These are phyloP conservation scores for Solanum ossicruentum DNA, from an alignment of 257 asterid genomes.

Conservation along the genomic window DNA sequence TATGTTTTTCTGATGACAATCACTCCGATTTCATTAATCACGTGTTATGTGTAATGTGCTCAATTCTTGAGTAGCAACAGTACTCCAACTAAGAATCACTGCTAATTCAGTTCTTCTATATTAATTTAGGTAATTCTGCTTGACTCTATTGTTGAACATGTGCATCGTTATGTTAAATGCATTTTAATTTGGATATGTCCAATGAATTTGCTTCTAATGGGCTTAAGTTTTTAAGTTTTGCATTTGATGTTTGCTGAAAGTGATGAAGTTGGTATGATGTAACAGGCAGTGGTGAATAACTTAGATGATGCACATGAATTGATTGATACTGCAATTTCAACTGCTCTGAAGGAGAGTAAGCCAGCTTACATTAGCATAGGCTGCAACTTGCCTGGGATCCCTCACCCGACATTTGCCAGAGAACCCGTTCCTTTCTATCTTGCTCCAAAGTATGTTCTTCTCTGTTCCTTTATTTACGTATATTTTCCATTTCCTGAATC, in stretches of 20 bases:
- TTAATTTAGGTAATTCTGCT: background rate
- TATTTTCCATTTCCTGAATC: background rate
- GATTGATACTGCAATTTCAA: slow-evolving; percentile 25
- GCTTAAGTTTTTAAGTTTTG: background rate
- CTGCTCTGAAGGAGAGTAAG: slow-evolving; percentile 22
- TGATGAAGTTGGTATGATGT: background rate
- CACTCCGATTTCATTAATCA: background rate
- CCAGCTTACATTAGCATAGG: slow-evolving; percentile 23
- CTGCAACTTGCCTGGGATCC: slow-evolving; percentile 14
- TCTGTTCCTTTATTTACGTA: background rate
- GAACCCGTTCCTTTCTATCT: slow-evolving; percentile 22
- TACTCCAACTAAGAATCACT: background rate
- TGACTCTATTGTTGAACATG: background rate
- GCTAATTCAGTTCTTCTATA: background rate
- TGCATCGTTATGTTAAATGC: background rate
- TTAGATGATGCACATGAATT: slow-evolving; percentile 11
- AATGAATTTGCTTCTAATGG: background rate
- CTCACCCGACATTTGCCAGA: slow-evolving; percentile 21
- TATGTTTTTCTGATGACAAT: background rate
- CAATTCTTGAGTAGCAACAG: background rate
- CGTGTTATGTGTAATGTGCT: background rate
- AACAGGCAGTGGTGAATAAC: slow-evolving; percentile 21
- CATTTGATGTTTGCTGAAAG: background rate
- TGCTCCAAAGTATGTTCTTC: slow-evolving; percentile 10
- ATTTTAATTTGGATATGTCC: background rate